phyloP scores from a whole-genome alignment of 2,329 filamentous ascomycete species.

The Lojkania enalia region DNA sequence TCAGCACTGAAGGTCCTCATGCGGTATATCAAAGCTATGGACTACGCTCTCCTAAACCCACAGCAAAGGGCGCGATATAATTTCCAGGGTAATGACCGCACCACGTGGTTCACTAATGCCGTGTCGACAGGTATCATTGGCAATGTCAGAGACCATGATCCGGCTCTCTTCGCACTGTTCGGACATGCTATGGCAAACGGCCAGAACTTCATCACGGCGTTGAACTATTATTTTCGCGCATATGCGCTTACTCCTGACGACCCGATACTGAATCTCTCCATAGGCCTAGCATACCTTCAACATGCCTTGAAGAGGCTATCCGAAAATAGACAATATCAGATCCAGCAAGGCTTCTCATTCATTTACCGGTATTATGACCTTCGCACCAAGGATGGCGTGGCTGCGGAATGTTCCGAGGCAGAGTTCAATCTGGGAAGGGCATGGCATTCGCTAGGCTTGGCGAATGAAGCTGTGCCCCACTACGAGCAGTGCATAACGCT shows the following conservation, averaged over 20 bases:
- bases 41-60: constrained; percentile 65
- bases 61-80: constrained; percentile 51
- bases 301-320: constrained; percentile 86
- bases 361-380: constrained; percentile 72
- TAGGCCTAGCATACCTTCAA: constrained; percentile 78
- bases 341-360: constrained; percentile 83
- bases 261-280: constrained; percentile 75
- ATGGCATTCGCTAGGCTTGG: constrained; percentile 75
- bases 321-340: constrained; percentile 85
- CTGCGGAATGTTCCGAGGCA: constrained; percentile 68
- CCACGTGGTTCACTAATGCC: constrained; percentile 43
- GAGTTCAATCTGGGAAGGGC: constrained; percentile 78
- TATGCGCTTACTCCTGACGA: constrained; percentile 73
- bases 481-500: constrained; percentile 66
- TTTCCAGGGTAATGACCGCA: constrained; percentile 42
- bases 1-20: constrained; percentile 89
- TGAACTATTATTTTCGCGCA: constrained; percentile 80
- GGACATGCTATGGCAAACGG: constrained; percentile 86
- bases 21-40: constrained; percentile 87
- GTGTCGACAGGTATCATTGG: constrained; percentile 46
- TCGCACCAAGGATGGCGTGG: constrained; percentile 50
- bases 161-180: constrained; percentile 83
- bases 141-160: constrained; percentile 58
- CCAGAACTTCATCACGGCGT: constrained; percentile 77
- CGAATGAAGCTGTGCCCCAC: constrained; percentile 70